Conservation (phyloP, 208 protist genomes). For the Crithidia acanthocephali region DNA sequence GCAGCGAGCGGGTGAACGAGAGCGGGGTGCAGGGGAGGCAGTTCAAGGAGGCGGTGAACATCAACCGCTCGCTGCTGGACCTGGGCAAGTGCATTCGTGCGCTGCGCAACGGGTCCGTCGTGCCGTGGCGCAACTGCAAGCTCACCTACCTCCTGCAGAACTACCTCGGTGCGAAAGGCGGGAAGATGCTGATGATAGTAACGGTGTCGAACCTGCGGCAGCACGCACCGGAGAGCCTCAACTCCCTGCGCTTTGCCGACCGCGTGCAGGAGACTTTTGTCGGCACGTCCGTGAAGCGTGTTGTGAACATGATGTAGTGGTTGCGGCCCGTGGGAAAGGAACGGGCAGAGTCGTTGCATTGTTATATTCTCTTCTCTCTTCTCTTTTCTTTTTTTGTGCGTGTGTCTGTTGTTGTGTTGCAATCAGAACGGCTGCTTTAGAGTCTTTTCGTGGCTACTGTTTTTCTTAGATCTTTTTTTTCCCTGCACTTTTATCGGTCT, state of each 20-base stretch:
- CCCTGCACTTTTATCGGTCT: background rate
- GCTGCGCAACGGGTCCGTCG: slow-evolving; percentile 66
- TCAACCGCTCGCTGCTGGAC: slow-evolving; percentile 92
- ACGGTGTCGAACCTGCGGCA: slow-evolving; percentile 79
- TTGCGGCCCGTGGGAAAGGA: no score
- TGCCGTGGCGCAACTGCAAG: slow-evolving; percentile 93
- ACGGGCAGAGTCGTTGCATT: no score
- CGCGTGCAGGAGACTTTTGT: slow-evolving; percentile 90
- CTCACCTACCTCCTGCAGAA: slow-evolving; percentile 93
- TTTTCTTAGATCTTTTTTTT: background rate
- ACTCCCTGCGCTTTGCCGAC: slow-evolving; percentile 93
- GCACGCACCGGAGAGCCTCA: slow-evolving; percentile 83
- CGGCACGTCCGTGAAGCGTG: slow-evolving; percentile 77
- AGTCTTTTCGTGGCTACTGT: background rate
- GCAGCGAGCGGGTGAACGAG: slow-evolving; percentile 93
- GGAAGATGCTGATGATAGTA: slow-evolving; percentile 95
- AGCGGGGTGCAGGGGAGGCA: slow-evolving; percentile 88
- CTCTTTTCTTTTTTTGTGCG: slow-evolving; percentile 7
- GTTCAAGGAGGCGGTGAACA: slow-evolving; percentile 93
- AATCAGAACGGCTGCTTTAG: no score
- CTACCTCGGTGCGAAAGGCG: slow-evolving; percentile 86
- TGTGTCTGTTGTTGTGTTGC: slow-evolving; percentile 3
- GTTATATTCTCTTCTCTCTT: background rate
- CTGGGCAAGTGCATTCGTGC: slow-evolving; percentile 94
- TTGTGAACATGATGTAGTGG: slow-evolving; percentile 55